Conservation (phyloP, 208 protist species). For the Crithidia bombi region DNA sequence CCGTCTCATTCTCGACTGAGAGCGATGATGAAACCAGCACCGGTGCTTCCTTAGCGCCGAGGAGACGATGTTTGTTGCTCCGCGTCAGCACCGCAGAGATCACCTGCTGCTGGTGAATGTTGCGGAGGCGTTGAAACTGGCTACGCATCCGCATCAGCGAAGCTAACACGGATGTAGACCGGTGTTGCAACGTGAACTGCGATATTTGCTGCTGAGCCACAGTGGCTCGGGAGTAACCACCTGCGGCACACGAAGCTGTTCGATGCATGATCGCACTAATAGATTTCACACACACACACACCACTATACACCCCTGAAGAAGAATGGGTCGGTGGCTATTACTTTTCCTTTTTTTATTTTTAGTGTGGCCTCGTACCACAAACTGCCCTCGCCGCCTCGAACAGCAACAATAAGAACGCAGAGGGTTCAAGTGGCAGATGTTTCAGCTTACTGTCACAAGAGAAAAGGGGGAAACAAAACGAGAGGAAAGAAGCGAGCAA, state of each 20-base stretch:
- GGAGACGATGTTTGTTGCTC: constrained; percentile 8
- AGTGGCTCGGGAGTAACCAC: constrained; percentile 12
- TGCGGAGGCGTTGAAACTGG: constrained; percentile 43
- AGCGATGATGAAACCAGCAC: not conserved
- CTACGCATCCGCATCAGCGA: constrained; percentile 48
- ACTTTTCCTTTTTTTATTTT: not conserved
- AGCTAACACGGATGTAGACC: constrained; percentile 38
- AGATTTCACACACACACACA: not conserved
- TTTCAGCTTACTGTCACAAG: not conserved
- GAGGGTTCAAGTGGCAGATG: not conserved
- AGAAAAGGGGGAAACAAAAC: not conserved
- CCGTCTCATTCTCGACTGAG: not conserved
- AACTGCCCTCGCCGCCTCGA: not conserved
- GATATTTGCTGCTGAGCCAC: constrained; percentile 5
- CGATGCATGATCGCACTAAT: constrained; percentile 4
- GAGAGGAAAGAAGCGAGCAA: no score
- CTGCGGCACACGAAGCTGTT: not conserved
- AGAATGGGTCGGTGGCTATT: not conserved
- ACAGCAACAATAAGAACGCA: no score
- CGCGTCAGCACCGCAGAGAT: constrained; percentile 14
- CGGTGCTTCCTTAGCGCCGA: not conserved
- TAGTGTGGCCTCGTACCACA: not conserved
- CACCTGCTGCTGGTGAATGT: constrained; percentile 28
- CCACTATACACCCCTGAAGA: not conserved
- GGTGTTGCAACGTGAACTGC: constrained; percentile 9